These are phyloP conservation scores for Brachypodium distachyon DNA, from an alignment of 202 grass and related monocot genomes.

Conservation along the genomic window DNA sequence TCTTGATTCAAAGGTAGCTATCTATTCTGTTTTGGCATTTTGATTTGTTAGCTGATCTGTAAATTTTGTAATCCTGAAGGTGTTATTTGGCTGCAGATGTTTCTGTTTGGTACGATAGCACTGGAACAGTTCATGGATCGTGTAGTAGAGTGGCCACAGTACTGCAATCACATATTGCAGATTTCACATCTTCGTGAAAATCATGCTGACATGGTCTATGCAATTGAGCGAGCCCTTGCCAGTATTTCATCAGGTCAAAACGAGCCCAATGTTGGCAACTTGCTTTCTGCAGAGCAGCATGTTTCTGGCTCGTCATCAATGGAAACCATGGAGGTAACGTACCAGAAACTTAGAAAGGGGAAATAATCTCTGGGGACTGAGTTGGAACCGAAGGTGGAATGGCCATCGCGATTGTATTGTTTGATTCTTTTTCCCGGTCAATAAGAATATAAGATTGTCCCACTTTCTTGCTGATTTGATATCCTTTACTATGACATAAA, in stretches of 20 bases:
- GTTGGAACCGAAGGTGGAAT: neutral
- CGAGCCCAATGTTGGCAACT: constrained; percentile 37
- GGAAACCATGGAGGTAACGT: constrained; percentile 62
- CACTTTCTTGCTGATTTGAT: constrained; percentile 7
- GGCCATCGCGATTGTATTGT: neutral
- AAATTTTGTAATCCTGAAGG: neutral
- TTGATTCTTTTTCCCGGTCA: neutral
- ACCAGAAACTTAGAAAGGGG: neutral
- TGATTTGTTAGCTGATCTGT: neutral
- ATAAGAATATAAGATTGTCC: neutral
- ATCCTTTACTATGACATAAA: neutral
- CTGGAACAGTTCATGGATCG: constrained; percentile 79
- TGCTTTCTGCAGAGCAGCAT: constrained; percentile 55
- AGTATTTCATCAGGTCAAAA: constrained; percentile 74
- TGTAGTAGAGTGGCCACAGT: constrained; percentile 72
- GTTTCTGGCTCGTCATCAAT: constrained; percentile 38
- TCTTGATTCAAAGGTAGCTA: constrained; percentile 76
- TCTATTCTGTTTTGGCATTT: neutral
- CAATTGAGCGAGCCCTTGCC: constrained; percentile 63
- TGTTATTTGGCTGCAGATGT: constrained; percentile 63
- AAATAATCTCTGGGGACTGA: neutral
- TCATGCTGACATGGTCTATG: constrained; percentile 63
- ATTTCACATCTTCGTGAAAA: constrained; percentile 78
- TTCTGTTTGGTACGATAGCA: constrained; percentile 75
- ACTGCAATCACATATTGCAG: constrained; percentile 94